Conservation (phyloP, 2,329 filamentous ascomycete genomes). For the Neonectria faginata region DNA sequence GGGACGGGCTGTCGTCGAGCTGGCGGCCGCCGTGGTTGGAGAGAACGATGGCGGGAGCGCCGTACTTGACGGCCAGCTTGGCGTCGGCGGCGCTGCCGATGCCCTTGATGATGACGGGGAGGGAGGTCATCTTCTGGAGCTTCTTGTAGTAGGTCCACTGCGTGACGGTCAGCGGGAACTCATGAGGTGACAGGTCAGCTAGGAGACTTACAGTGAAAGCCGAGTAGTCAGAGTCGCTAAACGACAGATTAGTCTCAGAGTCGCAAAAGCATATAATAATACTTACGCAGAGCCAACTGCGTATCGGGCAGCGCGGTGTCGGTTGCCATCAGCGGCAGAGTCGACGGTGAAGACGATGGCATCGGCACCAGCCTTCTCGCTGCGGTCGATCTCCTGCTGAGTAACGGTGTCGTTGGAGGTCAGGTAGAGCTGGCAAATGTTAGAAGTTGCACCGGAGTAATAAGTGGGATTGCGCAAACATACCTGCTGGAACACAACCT, state of each 20-base stretch:
- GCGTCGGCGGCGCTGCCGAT: conserved; percentile 54
- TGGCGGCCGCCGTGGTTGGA: conserved; percentile 59
- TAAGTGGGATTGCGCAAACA: background rate
- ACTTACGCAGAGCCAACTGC: conserved; percentile 52
- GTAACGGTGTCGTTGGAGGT: conserved; percentile 50
- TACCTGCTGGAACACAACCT: conserved; percentile 55
- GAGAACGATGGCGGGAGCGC: conserved; percentile 52
- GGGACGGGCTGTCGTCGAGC: conserved; percentile 54
- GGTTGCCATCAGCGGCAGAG: conserved; percentile 54
- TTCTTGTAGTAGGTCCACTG: conserved; percentile 54
- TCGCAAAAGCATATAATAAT: background rate
- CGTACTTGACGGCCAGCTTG: conserved; percentile 49
- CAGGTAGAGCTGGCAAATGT: conserved; percentile 40
- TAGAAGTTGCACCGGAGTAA: background rate
- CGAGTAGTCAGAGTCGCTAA: conserved; percentile 42
- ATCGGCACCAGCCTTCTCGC: conserved; percentile 50
- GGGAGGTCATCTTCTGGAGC: conserved; percentile 50
- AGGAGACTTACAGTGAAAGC: conserved; percentile 37
- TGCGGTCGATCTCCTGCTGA: conserved; percentile 46
- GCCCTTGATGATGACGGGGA: conserved; percentile 57
- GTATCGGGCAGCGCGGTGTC: conserved; percentile 55
- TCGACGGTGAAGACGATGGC: conserved; percentile 56
- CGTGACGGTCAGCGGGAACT: background rate
- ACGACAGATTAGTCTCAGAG: conserved; percentile 25
- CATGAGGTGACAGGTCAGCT: no score